Conservation (phyloP, 176 grass and related monocot species). For the Cenchrus fungigraminus region DNA sequence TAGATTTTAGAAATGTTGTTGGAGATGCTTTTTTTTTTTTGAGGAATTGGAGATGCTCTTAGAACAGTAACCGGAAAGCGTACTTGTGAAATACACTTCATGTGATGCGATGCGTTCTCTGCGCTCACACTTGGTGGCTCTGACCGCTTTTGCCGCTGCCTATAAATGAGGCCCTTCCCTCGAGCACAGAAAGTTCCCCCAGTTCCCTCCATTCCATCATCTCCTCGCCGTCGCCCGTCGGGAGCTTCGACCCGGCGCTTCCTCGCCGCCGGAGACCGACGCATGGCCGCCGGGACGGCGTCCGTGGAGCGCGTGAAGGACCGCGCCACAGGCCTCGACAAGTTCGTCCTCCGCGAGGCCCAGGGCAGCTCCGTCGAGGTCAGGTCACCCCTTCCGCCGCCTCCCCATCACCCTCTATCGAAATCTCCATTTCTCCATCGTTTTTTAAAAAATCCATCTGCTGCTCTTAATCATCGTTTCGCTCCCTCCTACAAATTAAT, state of each 20-base stretch:
- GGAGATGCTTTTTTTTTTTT: too few species aligned
- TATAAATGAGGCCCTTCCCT: background rate
- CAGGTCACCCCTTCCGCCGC: constrained; percentile 5
- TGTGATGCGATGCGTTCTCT: background rate
- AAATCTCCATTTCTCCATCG: background rate
- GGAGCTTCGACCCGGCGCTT: background rate
- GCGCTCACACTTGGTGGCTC: background rate
- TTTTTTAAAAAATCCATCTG: background rate
- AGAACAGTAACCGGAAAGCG: background rate
- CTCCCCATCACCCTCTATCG: background rate
- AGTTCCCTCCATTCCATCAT: background rate
- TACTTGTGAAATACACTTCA: background rate
- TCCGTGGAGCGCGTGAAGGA: constrained; percentile 53
- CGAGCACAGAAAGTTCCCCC: background rate
- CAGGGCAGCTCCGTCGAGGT: constrained; percentile 53
- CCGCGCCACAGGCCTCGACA: constrained; percentile 48
- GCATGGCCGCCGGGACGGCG: constrained; percentile 35
- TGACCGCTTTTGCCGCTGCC: background rate
- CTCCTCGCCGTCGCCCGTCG: background rate
- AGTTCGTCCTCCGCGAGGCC: constrained; percentile 51
- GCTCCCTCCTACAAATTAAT: background rate
- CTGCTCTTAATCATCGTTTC: background rate
- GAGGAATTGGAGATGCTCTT: background rate
- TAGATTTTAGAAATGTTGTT: too few species aligned
- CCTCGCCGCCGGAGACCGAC: constrained; percentile 6